Evolutionary conservation across 352 stramenopile genomes (phyloP).

Genomic region (Hyaloperonospora arabidopsidis): DNA sequence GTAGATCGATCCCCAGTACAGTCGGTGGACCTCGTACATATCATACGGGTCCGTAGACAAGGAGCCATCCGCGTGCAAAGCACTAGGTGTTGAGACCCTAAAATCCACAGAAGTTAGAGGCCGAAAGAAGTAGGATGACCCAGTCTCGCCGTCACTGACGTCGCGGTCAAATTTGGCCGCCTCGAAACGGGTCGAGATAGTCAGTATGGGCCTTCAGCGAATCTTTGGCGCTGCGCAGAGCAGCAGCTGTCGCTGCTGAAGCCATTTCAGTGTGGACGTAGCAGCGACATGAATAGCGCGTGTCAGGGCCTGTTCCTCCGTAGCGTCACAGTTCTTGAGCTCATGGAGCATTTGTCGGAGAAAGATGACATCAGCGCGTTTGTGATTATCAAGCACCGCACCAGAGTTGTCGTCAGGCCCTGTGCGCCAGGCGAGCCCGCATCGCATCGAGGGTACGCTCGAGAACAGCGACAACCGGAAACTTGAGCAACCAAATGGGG

Average conservation of each 20-base stretch:
- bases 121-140: conserved; percentile 5
- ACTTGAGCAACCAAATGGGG: background rate
- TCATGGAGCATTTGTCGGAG: too few species aligned
- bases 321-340: too few species aligned
- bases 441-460: background rate
- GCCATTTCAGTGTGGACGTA: too few species aligned
- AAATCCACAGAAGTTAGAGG: background rate
- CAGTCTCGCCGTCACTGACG: conserved; percentile 1
- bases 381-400: background rate
- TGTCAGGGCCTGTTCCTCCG: too few species aligned
- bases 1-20: conserved; percentile 3
- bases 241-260: background rate
- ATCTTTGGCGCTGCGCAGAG: background rate
- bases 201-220: background rate
- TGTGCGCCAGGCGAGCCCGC: background rate
- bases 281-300: too few species aligned
- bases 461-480: background rate
- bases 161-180: conserved; percentile 7
- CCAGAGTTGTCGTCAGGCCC: background rate
- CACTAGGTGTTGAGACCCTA: background rate
- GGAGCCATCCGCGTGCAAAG: background rate
- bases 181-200: background rate
- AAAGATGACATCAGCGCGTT: too few species aligned
- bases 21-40: conserved; percentile 3
- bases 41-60: background rate